Base-by-base conservation (phyloP, 2,329 filamentous ascomycete genomes). In the Fusarium succisae region DNA sequence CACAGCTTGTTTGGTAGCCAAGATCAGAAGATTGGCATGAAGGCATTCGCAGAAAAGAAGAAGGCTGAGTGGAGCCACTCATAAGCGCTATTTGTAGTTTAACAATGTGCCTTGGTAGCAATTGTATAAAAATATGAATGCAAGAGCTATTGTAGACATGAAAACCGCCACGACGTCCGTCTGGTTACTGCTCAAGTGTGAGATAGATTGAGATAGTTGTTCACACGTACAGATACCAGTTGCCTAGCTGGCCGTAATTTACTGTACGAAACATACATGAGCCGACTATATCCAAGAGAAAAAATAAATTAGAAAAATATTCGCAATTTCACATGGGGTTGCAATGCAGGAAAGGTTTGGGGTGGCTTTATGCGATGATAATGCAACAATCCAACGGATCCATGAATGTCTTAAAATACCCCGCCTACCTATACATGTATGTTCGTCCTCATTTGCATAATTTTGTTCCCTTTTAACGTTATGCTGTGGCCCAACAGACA, bases 11-110 rank as follows among this genome's bases (percentile, higher is more conserved):
- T 99, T 85, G 96, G 96, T 28, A 97, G 93, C 81, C 90, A 94
- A 85, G 96, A 99, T 83, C 96, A 99, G 85, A 99, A 98, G 88
- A 94, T 98, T 82, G 95, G 94, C 83, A 91, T 98, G 96, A 92
- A 92, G 82, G 96, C 96, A 18, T 99, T 99, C 87, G 93, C 94
- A 5, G 93, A 95, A 84, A 98, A 98, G 91, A 91, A 93, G 86
- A 97, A 97, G 89, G 86, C 96, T 1, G 91, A 96, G 82, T 99
- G 96, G 96, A 91, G 89, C 70, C 88, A 98, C 82, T 91, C 94
- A 81, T 97, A 75, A 59, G 41, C 43, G n/a, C 15, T 64, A 43
- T 59, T 51, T 48, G 20, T 44, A 35, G 17, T 37, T 18, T n/a
- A 58, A n/a, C 43, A 17, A 26, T 17, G 13, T 26, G 4, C 39